Evolutionary conservation across 208 protist species (phyloP).

Genomic region (Naegleria lovaniensis): DNA sequence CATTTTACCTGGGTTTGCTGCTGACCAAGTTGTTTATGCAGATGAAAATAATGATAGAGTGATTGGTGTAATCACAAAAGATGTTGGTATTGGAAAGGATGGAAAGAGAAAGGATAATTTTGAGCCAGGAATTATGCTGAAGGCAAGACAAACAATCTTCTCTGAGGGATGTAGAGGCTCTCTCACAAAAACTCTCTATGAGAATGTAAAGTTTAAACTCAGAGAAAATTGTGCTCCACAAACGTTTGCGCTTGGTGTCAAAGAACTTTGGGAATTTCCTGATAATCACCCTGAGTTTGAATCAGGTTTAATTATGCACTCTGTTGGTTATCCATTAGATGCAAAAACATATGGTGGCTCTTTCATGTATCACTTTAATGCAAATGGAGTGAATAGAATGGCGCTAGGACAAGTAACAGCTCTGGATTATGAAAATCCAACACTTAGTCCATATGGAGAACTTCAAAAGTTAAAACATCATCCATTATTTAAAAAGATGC

Average conservation of each 20-base stretch:
- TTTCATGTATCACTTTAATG: slow-evolving; percentile 91
- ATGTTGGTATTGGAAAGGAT: slow-evolving; percentile 79
- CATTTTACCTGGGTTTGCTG: slow-evolving; percentile 88
- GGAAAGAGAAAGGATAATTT: slow-evolving; percentile 79
- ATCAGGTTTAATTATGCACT: slow-evolving; percentile 83
- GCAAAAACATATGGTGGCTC: slow-evolving; percentile 87
- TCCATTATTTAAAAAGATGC: slow-evolving; percentile 56
- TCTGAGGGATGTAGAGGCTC: slow-evolving; percentile 92
- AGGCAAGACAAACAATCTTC: slow-evolving; percentile 86
- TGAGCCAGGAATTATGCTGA: slow-evolving; percentile 88
- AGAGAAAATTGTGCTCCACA: slow-evolving; percentile 69
- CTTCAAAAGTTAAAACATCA: slow-evolving; percentile 91
- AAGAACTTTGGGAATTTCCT: slow-evolving; percentile 85
- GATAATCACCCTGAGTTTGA: slow-evolving; percentile 70
- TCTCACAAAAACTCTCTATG: slow-evolving; percentile 81
- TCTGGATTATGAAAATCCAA: slow-evolving; percentile 93
- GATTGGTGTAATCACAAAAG: slow-evolving; percentile 60
- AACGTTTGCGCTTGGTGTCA: slow-evolving; percentile 92
- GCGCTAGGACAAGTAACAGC: slow-evolving; percentile 89
- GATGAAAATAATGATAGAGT: slow-evolving; percentile 52
- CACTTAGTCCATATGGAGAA: slow-evolving; percentile 87
- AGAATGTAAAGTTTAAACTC: slow-evolving; percentile 64
- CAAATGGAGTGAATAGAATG: slow-evolving; percentile 57
- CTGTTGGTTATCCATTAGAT: slow-evolving; percentile 84
- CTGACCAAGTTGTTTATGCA: slow-evolving; percentile 64